Base-by-base conservation (phyloP, 352 stramenopile species). In the Pythium apleroticum region DNA sequence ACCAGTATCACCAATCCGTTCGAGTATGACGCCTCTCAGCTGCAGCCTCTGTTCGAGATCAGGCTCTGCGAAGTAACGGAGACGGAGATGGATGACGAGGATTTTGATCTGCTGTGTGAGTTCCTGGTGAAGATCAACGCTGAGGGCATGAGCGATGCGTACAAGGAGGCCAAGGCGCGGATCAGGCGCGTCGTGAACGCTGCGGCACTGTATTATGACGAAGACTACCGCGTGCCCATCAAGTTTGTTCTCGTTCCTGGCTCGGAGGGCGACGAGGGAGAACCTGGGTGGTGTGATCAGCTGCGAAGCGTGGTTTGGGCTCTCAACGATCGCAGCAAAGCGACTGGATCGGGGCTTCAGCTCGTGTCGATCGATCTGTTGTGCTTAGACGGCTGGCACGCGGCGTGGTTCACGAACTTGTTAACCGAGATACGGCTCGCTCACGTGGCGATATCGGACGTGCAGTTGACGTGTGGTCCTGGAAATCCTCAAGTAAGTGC, bases 1-100 rank as follows among this genome's bases (percentile, higher is more conserved):
- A 20, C 8, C 0, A 19, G 39, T 10, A 27, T 57, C 2, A 0
- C 9, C 11, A 20, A 62, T 17, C 30, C 57, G n/a, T 57, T 63
- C 31, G 2, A n/a, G 14, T 63, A 41, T 45, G 57, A 63, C 14
- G 57, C 31, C 27, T 27, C 27, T 1, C 14, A 54, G 5, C 43
- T 63, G 24, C 39, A 63, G 43, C 56, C 56, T 10, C n/a, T 55
- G 1, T 54, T 63, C 28, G 11, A 55, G 14, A 28, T 63, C 28
- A 30, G 9, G 43, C 28, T 63, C 50, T 3, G n/a, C 14, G 12
- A 48, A 15, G 35, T 39, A 0, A 15, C 19, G 9, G 35, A 19
- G 0, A 14, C 11, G 0, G 33, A 61, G 2, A n/a, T n/a, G n/a
- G 14, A 30, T 7, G 6, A 24, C 9, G 1, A 8, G 12, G 20